Base-by-base conservation (phyloP, 495 filamentous ascomycete species). In the Aspergillus kassunensis region DNA sequence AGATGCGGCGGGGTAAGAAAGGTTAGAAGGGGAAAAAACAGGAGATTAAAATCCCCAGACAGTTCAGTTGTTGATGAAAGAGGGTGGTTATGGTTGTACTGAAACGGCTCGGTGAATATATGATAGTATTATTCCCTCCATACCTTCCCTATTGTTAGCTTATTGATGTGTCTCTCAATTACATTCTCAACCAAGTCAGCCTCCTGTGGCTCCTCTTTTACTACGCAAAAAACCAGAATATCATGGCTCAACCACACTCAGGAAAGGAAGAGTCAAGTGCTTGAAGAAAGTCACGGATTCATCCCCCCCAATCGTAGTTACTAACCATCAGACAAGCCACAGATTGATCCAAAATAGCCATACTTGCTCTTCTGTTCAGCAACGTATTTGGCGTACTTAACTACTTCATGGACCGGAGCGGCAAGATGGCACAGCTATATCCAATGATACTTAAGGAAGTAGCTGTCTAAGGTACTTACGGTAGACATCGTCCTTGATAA, bases 401-500 rank as follows among this genome's bases (percentile, higher is more conserved):
- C 72, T 73, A 7, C 57, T 64, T 2, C 78, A 76, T 1, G 74
- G 78, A 0, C 78, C 78, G 16, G 56, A 53, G 41, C 70, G 61
- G 57, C 78, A 80, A 3, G 60, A 65, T 0, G 69, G 65, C 6
- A 78, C 47, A 3, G 73, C 56, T 60, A 19, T 19, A 1, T 19
- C 11, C 9, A 51, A 9, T 27, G 24, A 27, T 27, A 9, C 24
- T 4, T 27, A 27, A 27, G 4, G 4, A 27, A 6, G 5, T 6
- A 36, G 9, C 18, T 7, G 46, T 10, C 6, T 4, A 13, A n/a
- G 27, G 10, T 7, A 49, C 57, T 55, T 41, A 59, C 57, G 73
- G 62, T 82, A 82, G 19, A 80, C 76, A 4, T 76, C 76, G 60
- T 80, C 78, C 50, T 80, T 82, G 33, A 82, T 62, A 16, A 73